A percentile compares a stretch with the other conserved stretches of the same genome.
Evolutionary conservation across 75 land plant genomes (phyloP).

Genomic region (Pinus albicaulis): DNA sequence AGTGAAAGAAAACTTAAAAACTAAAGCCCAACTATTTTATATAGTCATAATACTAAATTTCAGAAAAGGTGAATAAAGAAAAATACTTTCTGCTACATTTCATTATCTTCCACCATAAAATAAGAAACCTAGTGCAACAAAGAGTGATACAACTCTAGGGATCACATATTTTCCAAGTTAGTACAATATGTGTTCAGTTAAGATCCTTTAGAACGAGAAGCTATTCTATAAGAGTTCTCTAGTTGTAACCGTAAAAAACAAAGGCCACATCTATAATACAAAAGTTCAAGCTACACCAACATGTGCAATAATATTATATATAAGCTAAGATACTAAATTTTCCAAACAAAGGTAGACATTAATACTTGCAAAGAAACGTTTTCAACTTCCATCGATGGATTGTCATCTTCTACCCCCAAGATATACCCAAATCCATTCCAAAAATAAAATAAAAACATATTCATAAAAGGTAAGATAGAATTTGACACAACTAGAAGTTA

Average conservation of each 20-base stretch:
- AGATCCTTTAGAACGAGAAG: background rate
- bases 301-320: background rate
- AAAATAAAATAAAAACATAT: background rate
- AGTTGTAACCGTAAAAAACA: background rate
- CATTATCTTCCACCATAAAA: constrained; percentile 57
- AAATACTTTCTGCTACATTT: background rate
- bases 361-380: constrained; percentile 61
- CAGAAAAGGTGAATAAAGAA: background rate
- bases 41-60: background rate
- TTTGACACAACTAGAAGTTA: constrained; percentile 2
- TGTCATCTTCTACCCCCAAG: constrained; percentile 25
- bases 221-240: background rate
- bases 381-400: constrained; percentile 29
- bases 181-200: background rate
- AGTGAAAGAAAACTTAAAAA: background rate
- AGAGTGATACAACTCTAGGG: constrained; percentile 40
- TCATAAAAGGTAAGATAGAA: background rate
- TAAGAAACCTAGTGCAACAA: constrained; percentile 46
- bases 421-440: constrained; percentile 56
- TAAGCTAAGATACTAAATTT: background rate
- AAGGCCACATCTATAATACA: background rate
- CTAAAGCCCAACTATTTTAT: background rate
- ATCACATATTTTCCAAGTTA: background rate
- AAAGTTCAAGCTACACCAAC: background rate
- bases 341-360: background rate